Base-by-base conservation (phyloP, 371 early-diverging fungal genomes). In the Umbelopsis sp. region DNA sequence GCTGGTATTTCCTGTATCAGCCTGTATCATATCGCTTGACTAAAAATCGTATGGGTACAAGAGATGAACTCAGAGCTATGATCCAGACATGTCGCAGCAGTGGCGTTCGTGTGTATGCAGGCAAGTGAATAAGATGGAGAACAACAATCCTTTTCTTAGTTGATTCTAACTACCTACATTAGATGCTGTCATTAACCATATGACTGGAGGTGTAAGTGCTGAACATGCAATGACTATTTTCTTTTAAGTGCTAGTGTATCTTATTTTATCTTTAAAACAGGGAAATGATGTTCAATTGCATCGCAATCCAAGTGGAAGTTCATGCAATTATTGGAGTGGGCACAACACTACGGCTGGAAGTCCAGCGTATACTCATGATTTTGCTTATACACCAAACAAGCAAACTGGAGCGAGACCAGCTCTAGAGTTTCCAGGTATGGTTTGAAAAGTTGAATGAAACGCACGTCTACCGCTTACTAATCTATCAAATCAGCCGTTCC, bases 111-210 rank as follows among this genome's bases (percentile, higher is more conserved):
- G 52, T 52, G 0, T 52, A 52, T 29, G 52, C 52, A 25, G 52
- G 52, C 22, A 25, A 20, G 52, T 52, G 12, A 16, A 48, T 20
- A 18, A 16, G 7, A 18, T 48, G 16, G 18, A 7, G 24, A 22
- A 25, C 5, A 22, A 9, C 14, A 5, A 22, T 22, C 22, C 29
- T 29, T 29, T 0, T 29, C 4, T 29, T 8, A 16, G 16, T 48
- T 12, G 48, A 7, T 16, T 7, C 48, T 48, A 18, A 48, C 25
- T 12, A 2, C 22, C 25, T 52, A 52, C 8, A 8, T 52, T 24
- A 52, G 52, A 52, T 52, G 52, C 52, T 7, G 52, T 52, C 29
- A 14, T 52, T 9, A 52, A 52, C 29, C 52, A 52, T 52, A 52
- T 52, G 52, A 52, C 52, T 24, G 52, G 52, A 29, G 52, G 52